Evolutionary conservation across 148 eudicot species (phyloP), one percentile per base, ranked within the genome.

Genomic region (Dianthus caryophyllus): DNA sequence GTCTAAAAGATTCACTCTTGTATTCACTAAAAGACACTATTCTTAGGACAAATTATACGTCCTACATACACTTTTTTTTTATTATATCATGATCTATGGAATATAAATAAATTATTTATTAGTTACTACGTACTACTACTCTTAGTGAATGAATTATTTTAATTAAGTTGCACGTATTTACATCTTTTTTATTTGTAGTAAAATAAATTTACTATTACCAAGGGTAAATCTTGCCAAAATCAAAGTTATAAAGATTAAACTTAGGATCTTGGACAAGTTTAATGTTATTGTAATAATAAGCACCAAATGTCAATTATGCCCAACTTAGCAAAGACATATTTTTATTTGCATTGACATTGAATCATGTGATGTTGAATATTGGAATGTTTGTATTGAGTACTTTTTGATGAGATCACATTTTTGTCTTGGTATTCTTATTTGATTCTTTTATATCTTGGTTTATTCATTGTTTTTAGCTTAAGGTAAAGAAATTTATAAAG

Each of bases 1-100:
- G 18, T 21, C 52, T 66, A 21, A 66, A 73, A 73, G 66, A 73
- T 73, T 73, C 76, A 73, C 26, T 11, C 13, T 2, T 58, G 22
- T 49, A 26, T 59, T 9, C 60, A 63, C 50, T 24, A 58, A 21
- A 31, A 38, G 25, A 50, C 41, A 61, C 29, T 31, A 59, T 59
- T 31, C 63, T 43, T 41, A 22, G 8, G 48, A 63, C 17, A 44
- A 63, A 17, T 30, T 9, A 59, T 31, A 33, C 21, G 30, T 4
- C 24, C 22, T 17, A 24, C 2, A 51, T 18, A 33, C 38, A 33
- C 38, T 3, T 33, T 33, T n/a, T n/a, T n/a, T n/a, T n/a, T n/a
- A n/a, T n/a, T n/a, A n/a, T 2, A 33, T 33, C 38, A 33, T 33
- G 38, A 33, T 33, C 3, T 33, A 33, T 7, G 38, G 7, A 33